Conservation (phyloP, 192 early-diverging fungal species). For the Podila epicladia region DNA sequence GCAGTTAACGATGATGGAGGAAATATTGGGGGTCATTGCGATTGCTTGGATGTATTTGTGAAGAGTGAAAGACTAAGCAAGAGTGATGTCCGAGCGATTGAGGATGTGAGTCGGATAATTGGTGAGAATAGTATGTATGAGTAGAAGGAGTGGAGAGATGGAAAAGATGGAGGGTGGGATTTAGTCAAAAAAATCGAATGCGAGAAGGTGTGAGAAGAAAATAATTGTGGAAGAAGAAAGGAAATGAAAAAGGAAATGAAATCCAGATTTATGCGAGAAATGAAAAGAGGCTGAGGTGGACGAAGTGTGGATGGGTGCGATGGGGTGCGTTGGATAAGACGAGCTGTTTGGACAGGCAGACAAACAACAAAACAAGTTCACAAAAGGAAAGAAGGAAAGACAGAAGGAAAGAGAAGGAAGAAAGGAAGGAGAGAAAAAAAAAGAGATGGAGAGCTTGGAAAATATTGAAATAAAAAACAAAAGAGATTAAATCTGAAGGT, state of each 20-base stretch:
- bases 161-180: no score
- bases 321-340: no score
- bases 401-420: no score
- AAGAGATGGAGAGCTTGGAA: no score
- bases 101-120: not conserved
- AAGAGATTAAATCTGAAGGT: no score
- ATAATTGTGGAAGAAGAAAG: not conserved
- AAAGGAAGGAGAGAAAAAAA: no score
- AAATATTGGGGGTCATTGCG: slow-evolving; percentile 14
- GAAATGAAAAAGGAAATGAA: not conserved
- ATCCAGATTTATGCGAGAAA: slow-evolving; percentile 2
- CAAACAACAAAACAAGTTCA: no score
- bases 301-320: not conserved
- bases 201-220: not conserved
- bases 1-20: slow-evolving; percentile 27
- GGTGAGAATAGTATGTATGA: not conserved
- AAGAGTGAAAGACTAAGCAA: not conserved
- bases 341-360: no score
- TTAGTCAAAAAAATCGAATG: not conserved
- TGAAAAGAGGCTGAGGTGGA: slow-evolving; percentile 4
- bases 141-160: no score
- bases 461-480: no score
- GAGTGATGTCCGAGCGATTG: not conserved
- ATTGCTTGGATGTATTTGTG: not conserved
- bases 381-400: no score